Conservation (phyloP, 139 green algal species). For the Closterium sp. region DNA sequence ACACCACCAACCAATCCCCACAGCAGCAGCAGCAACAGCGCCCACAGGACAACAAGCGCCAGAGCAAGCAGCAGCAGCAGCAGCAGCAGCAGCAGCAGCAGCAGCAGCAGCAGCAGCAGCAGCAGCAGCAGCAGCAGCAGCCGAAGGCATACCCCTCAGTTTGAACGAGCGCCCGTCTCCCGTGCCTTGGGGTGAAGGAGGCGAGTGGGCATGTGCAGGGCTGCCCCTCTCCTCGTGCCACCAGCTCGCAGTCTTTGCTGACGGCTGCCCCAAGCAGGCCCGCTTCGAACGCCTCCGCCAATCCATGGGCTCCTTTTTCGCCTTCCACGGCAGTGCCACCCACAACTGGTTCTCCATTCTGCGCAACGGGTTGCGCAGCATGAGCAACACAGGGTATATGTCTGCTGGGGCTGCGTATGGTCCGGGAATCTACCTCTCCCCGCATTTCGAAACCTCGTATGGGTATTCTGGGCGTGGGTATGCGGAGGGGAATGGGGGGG, state of each 20-base stretch:
- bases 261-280: background rate
- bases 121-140: background rate
- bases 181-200: background rate
- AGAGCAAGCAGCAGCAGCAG: background rate
- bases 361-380: constrained; percentile 13
- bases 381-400: constrained; percentile 28
- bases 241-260: background rate
- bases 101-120: too few species aligned
- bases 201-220: background rate
- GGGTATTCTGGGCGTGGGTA: background rate
- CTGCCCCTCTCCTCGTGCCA: background rate
- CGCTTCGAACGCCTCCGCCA: background rate
- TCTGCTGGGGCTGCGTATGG: constrained; percentile 14
- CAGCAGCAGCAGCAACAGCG: background rate
- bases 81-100: background rate
- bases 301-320: constrained; percentile 14
- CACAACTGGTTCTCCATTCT: constrained; percentile 35
- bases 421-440: constrained; percentile 16
- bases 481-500: background rate
- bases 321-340: constrained; percentile 10
- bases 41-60: background rate
- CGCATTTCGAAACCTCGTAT: background rate
- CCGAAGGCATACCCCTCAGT: background rate
- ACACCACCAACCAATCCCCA: background rate
- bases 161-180: background rate